Percentiles rank a stretch among this genome's conserved stretches.
Conservation (phyloP, 2,329 filamentous ascomycete species). For the Tricladium varicosporioides region DNA sequence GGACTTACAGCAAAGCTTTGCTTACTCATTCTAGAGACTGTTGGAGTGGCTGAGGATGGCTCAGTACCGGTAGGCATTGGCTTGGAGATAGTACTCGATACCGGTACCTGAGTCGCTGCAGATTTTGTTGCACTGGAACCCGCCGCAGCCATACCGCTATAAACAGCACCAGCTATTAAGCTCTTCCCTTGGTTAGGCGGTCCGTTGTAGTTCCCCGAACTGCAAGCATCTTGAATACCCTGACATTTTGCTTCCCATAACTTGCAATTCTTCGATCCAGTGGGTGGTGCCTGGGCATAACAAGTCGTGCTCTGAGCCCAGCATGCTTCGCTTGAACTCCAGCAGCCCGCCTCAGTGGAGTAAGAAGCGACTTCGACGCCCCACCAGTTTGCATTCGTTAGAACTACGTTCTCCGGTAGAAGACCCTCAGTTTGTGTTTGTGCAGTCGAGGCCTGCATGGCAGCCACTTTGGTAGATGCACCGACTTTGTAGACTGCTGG, state of each 20-base stretch:
- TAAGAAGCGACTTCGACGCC: conserved; percentile 59
- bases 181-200: conserved; percentile 44
- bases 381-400: conserved; percentile 73
- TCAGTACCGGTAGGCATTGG: neutral
- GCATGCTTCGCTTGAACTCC: conserved; percentile 52
- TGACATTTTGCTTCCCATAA: conserved; percentile 63
- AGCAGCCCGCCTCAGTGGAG: conserved; percentile 56
- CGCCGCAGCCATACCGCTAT: neutral
- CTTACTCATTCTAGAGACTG: too few relatives aligned
- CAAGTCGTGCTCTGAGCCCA: conserved; percentile 60
- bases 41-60: neutral
- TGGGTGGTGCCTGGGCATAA: conserved; percentile 56
- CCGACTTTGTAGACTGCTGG: conserved; percentile 39
- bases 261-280: conserved; percentile 57
- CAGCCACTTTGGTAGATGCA: conserved; percentile 2
- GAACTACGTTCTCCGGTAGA: conserved; percentile 54
- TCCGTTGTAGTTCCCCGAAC: conserved; percentile 43
- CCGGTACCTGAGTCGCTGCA: neutral
- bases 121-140: neutral
- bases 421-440: conserved; percentile 45
- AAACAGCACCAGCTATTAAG: conserved; percentile 28
- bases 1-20: too few relatives aligned
- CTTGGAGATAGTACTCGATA: too few relatives aligned
- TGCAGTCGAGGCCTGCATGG: conserved; percentile 8
- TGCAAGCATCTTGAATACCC: conserved; percentile 44